These are phyloP conservation scores for Arxiozyma heterogenica DNA, from an alignment of 1,139 yeast genomes.

Conservation along the genomic window DNA sequence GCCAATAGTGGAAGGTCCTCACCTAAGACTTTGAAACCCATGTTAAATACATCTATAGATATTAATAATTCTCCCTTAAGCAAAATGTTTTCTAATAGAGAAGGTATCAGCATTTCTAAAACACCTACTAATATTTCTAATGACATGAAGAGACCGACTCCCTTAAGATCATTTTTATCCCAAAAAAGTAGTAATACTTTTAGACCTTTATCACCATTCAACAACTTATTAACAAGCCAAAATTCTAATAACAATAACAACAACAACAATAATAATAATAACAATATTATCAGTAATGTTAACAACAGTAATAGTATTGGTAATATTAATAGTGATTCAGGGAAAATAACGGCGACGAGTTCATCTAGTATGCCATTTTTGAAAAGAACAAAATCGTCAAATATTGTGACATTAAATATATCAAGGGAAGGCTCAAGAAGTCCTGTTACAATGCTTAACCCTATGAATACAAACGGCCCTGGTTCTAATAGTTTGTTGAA, in stretches of 20 bases:
- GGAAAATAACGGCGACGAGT: constrained; percentile 4
- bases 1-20: constrained; percentile 31
- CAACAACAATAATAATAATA: background rate
- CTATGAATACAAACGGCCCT: background rate
- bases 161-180: constrained; percentile 5
- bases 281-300: background rate
- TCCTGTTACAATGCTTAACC: constrained; percentile 12
- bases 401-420: constrained; percentile 30
- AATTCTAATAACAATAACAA: background rate
- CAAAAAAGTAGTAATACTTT: background rate
- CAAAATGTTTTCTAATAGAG: constrained; percentile 1
- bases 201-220: constrained; percentile 5
- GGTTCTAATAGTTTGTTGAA: background rate
- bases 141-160: background rate
- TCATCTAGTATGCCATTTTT: constrained; percentile 24
- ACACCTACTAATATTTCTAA: background rate
- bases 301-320: background rate
- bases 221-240: constrained; percentile 7
- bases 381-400: constrained; percentile 29
- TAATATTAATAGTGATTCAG: background rate
- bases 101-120: background rate
- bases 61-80: constrained; percentile 3
- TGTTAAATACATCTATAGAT: background rate
- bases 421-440: constrained; percentile 30
- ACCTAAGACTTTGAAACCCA: constrained; percentile 15